These are phyloP conservation scores for Bocquillonia castaneifolia DNA, from an alignment of 441 rosid species.

Conservation along the genomic window DNA sequence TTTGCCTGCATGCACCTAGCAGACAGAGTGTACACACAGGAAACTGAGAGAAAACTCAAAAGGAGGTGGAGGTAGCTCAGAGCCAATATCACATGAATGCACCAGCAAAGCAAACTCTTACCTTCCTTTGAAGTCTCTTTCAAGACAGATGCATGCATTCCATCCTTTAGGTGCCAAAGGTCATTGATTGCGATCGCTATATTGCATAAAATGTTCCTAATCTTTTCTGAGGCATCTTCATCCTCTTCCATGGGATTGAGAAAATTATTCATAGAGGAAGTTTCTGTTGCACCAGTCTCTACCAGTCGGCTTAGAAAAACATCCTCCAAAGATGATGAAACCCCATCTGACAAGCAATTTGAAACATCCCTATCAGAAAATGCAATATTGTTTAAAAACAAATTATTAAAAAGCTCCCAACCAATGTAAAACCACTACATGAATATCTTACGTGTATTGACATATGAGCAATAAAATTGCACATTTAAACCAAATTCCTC, in stretches of 20 bases:
- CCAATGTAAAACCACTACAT: not conserved
- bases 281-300: conserved; percentile 81
- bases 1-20: conserved; percentile 51
- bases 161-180: conserved; percentile 61
- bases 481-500: not conserved
- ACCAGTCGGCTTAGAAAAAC: conserved; percentile 61
- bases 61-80: not conserved
- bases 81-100: not conserved
- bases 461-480: not conserved
- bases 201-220: conserved; percentile 41
- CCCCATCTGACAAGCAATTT: conserved; percentile 46
- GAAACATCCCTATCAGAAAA: conserved; percentile 32
- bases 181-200: conserved; percentile 47
- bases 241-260: conserved; percentile 40
- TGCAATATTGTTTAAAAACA: conserved; percentile 15
- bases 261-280: conserved; percentile 52
- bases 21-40: conserved; percentile 24
- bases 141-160: conserved; percentile 45
- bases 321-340: conserved; percentile 41
- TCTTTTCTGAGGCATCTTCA: conserved; percentile 39
- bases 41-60: conserved; percentile 20
- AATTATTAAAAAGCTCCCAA: not conserved
- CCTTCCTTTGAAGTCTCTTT: conserved; percentile 48
- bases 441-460: not conserved
- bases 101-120: conserved; percentile 26